Evolutionary conservation across 768 basidiomycete species (phyloP), one percentile per base, ranked within the genome.

Genomic region (Rhizopogon vinicolor): DNA sequence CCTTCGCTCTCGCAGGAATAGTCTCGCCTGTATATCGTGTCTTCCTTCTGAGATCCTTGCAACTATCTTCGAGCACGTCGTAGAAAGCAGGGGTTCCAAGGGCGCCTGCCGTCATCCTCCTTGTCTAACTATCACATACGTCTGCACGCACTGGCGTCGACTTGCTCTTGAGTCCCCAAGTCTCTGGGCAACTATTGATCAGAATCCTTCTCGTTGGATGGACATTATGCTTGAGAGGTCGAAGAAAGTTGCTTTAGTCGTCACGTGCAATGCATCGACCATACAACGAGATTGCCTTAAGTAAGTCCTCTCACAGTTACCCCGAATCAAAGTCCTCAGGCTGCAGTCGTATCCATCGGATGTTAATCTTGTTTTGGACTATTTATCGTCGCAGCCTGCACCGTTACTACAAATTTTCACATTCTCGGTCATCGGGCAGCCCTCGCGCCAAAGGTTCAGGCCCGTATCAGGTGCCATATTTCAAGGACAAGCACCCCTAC

Each of bases 401-500:
- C 75, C 73, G 16, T 63, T 66, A 52, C 62, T 78, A n/a, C 66
- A 63, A 22, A 66, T 65, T 7, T 64, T 77, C 37, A 59, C 58
- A 19, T 55, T 65, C 19, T 53, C 55, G 2, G 62, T 62, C 55
- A 59, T 57, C 57, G 58, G n/a, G 53, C 58, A 37, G 58, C 59
- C 53, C 56, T 64, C 25, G 54, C 63, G 25, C 51, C 58, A 39
- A 52, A 62, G 46, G 57, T 51, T 54, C 55, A 14, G 64, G 58
- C 41, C 65, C 60, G 8, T 75, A 14, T 66, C 68, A 1, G 57
- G 59, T 3, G 42, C 51, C 8, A 62, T 74, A 19, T 69, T 77
- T 39, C 59, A 57, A 19, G 71, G 68, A 29, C 58, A 69, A 7
- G 66, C 67, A 6, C 71, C 73, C 14, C 63, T 62, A 28, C 66